These are phyloP conservation scores for Saccharomycopsis capsularis DNA, from an alignment of 805 yeast species.

Conservation along the genomic window DNA sequence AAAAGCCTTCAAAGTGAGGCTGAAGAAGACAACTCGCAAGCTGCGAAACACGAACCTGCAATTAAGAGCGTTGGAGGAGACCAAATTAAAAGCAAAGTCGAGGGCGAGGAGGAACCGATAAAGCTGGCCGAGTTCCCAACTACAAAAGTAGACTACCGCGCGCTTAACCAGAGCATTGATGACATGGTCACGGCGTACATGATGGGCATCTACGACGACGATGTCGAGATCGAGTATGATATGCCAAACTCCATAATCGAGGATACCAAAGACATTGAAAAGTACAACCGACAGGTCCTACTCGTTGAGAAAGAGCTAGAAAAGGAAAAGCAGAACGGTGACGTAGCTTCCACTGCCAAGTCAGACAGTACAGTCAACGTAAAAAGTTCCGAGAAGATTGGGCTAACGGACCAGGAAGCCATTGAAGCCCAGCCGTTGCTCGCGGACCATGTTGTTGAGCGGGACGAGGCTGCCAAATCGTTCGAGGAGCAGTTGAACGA, in stretches of 20 bases:
- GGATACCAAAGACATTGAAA: conserved; percentile 41
- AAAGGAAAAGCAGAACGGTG: conserved; percentile 1
- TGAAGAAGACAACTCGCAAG: too few species aligned
- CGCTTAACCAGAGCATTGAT: conserved; percentile 37
- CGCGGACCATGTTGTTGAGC: conserved; percentile 39
- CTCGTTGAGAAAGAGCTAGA: conserved; percentile 24
- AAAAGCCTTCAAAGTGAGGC: too few species aligned
- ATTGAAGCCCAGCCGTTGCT: conserved; percentile 33
- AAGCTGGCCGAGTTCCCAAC: conserved; percentile 1
- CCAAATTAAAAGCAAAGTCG: too few species aligned
- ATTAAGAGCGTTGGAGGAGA: too few species aligned
- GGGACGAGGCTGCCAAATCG: conserved; percentile 11
- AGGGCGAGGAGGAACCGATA: too few species aligned
- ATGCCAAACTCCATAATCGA: conserved; percentile 34
- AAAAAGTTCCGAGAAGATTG: conserved; percentile 20
- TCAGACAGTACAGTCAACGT: conserved; percentile 18
- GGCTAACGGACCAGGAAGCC: conserved; percentile 23
- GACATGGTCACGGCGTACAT: conserved; percentile 49
- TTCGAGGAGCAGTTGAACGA: conserved; percentile 7
- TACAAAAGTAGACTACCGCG: conserved; percentile 29
- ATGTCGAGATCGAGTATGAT: conserved; percentile 41
- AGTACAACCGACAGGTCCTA: conserved; percentile 38
- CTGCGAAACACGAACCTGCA: too few species aligned
- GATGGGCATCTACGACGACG: conserved; percentile 48
- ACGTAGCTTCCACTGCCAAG: not conserved